Conservation (phyloP, 2,329 filamentous ascomycete species). For the Pseudogymnoascus sp. region DNA sequence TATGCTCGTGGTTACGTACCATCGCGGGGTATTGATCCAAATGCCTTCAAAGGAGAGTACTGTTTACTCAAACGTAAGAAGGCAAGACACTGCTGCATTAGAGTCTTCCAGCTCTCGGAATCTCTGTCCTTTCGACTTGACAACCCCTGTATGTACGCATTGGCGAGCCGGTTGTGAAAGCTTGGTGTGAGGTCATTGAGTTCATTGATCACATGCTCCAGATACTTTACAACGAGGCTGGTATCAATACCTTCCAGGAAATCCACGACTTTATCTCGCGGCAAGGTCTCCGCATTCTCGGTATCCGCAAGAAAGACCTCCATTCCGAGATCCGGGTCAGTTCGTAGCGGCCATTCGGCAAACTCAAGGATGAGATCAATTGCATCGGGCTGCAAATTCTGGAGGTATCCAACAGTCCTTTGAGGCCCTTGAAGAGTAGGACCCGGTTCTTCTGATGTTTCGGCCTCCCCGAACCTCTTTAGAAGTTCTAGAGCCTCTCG, state of each 20-base stretch:
- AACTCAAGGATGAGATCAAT: slow-evolving; percentile 90
- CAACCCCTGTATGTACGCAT: slow-evolving; percentile 56
- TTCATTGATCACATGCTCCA: slow-evolving; percentile 87
- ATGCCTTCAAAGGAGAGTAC: slow-evolving; percentile 74
- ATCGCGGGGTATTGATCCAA: slow-evolving; percentile 71
- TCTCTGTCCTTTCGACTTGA: slow-evolving; percentile 35
- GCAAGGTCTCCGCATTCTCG: slow-evolving; percentile 87
- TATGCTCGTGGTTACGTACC: slow-evolving; percentile 45
- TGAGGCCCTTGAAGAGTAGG: slow-evolving; percentile 68
- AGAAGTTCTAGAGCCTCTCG: slow-evolving; percentile 78
- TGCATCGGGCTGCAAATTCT: slow-evolving; percentile 77
- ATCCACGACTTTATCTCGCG: slow-evolving; percentile 65
- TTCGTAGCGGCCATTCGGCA: slow-evolving; percentile 76
- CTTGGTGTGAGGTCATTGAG: slow-evolving; percentile 78
- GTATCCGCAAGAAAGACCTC: slow-evolving; percentile 90
- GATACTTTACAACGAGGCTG: slow-evolving; percentile 69
- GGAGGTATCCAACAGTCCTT: slow-evolving; percentile 82
- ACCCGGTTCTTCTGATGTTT: slow-evolving; percentile 44
- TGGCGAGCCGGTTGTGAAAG: slow-evolving; percentile 78
- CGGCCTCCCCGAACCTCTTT: slow-evolving; percentile 66
- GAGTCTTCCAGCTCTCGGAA: slow-evolving; percentile 47
- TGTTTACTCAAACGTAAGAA: slow-evolving; percentile 72
- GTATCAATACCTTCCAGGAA: slow-evolving; percentile 68
- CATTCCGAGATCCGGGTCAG: slow-evolving; percentile 72
- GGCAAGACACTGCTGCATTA: slow-evolving; percentile 61